Conservation (phyloP, 306 rosid genomes). For the Quercus engelmannii region DNA sequence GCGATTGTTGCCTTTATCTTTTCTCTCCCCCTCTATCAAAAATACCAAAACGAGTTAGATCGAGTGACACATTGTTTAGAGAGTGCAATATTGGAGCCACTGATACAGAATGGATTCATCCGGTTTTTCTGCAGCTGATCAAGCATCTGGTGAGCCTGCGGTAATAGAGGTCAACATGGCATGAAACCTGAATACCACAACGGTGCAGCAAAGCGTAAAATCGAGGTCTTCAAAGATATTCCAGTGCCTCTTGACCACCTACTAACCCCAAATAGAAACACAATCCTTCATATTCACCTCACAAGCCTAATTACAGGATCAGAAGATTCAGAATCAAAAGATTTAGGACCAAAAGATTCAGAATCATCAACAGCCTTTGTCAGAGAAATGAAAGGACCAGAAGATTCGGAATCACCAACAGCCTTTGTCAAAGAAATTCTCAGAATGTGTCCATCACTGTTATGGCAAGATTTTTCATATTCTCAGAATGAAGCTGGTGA, state of each 20-base stretch:
- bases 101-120: neutral
- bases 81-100: neutral
- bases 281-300: too few species aligned
- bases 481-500: neutral
- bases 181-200: neutral
- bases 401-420: too few species aligned
- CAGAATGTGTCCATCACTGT: rapidly evolving
- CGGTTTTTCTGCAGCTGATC: neutral
- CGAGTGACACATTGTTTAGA: too few species aligned
- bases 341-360: too few species aligned
- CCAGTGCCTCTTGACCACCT: neutral
- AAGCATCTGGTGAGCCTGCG: neutral
- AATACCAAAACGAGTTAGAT: too few species aligned
- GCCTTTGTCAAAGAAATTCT: too few species aligned
- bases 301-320: neutral
- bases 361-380: too few species aligned
- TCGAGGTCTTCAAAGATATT: neutral
- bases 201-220: neutral
- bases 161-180: neutral
- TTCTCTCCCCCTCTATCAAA: too few species aligned
- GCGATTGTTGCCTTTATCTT: too few species aligned
- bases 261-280: neutral
- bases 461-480: neutral
- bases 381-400: too few species aligned
- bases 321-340: too few species aligned